Conservation (phyloP, 176 grass and related monocot genomes). For the Poa pratensis region DNA sequence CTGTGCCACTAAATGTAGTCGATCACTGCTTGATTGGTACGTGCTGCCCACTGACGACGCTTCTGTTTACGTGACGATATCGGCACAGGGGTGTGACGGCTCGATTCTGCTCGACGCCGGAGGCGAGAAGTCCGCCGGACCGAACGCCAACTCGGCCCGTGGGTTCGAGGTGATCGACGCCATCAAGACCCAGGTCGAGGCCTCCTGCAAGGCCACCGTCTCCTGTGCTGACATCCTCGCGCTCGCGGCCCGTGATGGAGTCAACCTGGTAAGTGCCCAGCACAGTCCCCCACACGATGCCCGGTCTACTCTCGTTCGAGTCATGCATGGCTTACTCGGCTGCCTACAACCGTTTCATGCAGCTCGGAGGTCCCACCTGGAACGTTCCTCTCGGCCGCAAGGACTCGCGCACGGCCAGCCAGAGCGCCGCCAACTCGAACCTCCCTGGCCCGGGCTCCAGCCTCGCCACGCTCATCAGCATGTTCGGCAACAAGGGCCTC, state of each 20-base stretch:
- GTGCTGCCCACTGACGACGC: neutral
- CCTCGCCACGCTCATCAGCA: slow-evolving; percentile 52
- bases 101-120: slow-evolving; percentile 77
- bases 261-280: slow-evolving; percentile 49
- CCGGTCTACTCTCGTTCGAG: neutral
- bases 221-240: slow-evolving; percentile 85
- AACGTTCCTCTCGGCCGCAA: slow-evolving; percentile 67
- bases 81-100: slow-evolving; percentile 73
- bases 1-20: neutral
- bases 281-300: neutral
- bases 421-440: slow-evolving; percentile 68
- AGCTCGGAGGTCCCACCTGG: slow-evolving; percentile 78
- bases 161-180: slow-evolving; percentile 87
- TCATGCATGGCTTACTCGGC: neutral
- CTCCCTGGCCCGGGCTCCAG: slow-evolving; percentile 52
- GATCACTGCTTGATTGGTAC: neutral
- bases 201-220: slow-evolving; percentile 66
- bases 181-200: slow-evolving; percentile 76
- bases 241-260: slow-evolving; percentile 69
- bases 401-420: slow-evolving; percentile 70
- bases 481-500: slow-evolving; percentile 62
- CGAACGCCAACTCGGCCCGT: slow-evolving; percentile 70
- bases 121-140: slow-evolving; percentile 79
- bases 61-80: neutral
- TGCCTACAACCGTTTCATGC: neutral